Conservation (phyloP, 305 asterid genomes). For the Fraxinus dipetala region DNA sequence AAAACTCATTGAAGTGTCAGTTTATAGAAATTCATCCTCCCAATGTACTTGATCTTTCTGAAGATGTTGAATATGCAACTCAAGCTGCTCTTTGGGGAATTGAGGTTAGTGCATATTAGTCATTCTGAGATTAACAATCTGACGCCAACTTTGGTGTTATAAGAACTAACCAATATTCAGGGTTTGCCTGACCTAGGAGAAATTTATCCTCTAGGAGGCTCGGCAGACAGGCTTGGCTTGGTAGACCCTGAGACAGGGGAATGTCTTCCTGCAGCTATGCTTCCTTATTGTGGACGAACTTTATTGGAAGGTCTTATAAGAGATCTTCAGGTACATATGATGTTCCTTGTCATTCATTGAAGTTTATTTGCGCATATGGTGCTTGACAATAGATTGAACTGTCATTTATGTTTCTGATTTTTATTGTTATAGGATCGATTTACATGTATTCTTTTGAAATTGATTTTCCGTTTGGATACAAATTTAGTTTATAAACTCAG, state of each 20-base stretch:
- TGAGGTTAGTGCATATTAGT: conserved; percentile 61
- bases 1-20: conserved; percentile 41
- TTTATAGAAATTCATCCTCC: conserved; percentile 84
- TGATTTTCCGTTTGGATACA: background rate
- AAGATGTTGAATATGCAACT: conserved; percentile 76
- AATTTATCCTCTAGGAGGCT: conserved; percentile 98
- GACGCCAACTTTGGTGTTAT: conserved; percentile 28
- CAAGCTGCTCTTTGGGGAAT: conserved; percentile 97
- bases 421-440: conserved; percentile 10
- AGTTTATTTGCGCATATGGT: conserved; percentile 15
- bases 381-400: conserved; percentile 1
- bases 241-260: conserved; percentile 85
- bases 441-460: conserved; percentile 9
- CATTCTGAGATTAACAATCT: conserved; percentile 14
- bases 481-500: background rate
- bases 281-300: conserved; percentile 93
- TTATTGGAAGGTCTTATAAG: conserved; percentile 94
- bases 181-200: conserved; percentile 98
- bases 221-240: conserved; percentile 95
- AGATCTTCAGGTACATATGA: conserved; percentile 84
- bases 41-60: conserved; percentile 72
- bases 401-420: background rate
- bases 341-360: conserved; percentile 13
- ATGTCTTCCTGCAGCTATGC: conserved; percentile 99
- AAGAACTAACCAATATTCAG: conserved; percentile 57